Base-by-base conservation (phyloP, 805 yeast species). In the Lipomyces orientalis region DNA sequence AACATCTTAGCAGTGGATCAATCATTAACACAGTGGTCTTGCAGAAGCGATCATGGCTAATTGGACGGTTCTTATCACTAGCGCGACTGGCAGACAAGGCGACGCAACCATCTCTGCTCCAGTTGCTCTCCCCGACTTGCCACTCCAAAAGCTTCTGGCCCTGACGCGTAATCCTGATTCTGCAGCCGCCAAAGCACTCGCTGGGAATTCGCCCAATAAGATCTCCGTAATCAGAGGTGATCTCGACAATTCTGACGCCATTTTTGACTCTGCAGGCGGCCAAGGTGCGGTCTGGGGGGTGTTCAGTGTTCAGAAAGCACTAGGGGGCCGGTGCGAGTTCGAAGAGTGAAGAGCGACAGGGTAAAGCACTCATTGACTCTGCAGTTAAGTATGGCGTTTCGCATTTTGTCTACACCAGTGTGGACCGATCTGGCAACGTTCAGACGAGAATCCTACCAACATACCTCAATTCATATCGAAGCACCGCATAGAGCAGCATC, bases 201-300 rank as follows among this genome's bases (percentile, higher is more conserved):
- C 19, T 6, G 25, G 4, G 35, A 56, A 33, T 8, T 52, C 33
- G 46, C 46, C 59, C 25, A 16, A n/a, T 7, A 29, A 10, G 37
- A 19, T 56, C 35, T 10, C 29, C 7, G 2, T 56, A 19, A 22
- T 56, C 35, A 34, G 19, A 29, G 59, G 59, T 12, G 34, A 56
- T 34, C 43, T 56, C 12, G 43, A 56, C 59, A 9, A 56, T 56
- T 37, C 43, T 0, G 31, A 22, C 33, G 59, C 19, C n/a, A 35
- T 56, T 8, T 56, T 56, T 10, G 39, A n/a, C 7, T 33, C 43
- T 33, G 43, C 37, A 8, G 59, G 29, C 33, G 29, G 33, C 12
- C 14, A 14, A 16, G 49, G 49, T 43, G n/a, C 49, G 5, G 19
- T 60, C 62, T 60, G 62, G 62, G 62, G 62, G 4, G 62, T 60